phyloP scores from a whole-genome alignment of 495 filamentous ascomycete species.

The Penicillium herquei region DNA sequence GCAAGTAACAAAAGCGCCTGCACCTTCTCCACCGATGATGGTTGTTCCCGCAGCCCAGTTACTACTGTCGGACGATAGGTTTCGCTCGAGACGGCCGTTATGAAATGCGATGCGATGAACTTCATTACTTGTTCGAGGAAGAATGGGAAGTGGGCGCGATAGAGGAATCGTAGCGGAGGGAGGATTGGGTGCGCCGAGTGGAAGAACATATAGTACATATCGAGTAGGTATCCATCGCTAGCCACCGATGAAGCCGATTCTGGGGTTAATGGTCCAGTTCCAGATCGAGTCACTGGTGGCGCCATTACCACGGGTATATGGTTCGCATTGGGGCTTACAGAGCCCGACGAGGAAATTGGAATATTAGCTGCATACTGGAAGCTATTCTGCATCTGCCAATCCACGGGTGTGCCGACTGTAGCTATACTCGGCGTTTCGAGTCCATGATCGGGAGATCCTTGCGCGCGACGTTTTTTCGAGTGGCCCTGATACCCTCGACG shows the following conservation, averaged over 20 bases:
- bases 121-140: slow-evolving; percentile 49
- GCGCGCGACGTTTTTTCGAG: slow-evolving; percentile 46
- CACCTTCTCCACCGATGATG: slow-evolving; percentile 47
- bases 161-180: slow-evolving; percentile 34
- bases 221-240: slow-evolving; percentile 43
- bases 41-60: slow-evolving; percentile 33
- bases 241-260: slow-evolving; percentile 37
- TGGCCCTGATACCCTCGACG: slow-evolving; percentile 49
- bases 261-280: slow-evolving; percentile 37
- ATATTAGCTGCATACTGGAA: slow-evolving; percentile 27
- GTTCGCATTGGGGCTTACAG: slow-evolving; percentile 26
- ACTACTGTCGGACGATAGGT: slow-evolving; percentile 40
- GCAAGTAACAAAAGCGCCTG: slow-evolving; percentile 77
- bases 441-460: slow-evolving; percentile 25
- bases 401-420: slow-evolving; percentile 16
- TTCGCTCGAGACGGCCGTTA: slow-evolving; percentile 38
- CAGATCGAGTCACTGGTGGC: slow-evolving; percentile 12
- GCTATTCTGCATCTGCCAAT: slow-evolving; percentile 29
- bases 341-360: slow-evolving; percentile 23
- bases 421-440: slow-evolving; percentile 21
- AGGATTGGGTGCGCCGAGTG: slow-evolving; percentile 47
- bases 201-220: slow-evolving; percentile 48
- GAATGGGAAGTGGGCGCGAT: slow-evolving; percentile 27
- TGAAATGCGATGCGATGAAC: slow-evolving; percentile 47
- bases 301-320: slow-evolving; percentile 18